phyloP scores from a whole-genome alignment of 768 basidiomycete genomes.

The Daedaleopsis sinensis region DNA sequence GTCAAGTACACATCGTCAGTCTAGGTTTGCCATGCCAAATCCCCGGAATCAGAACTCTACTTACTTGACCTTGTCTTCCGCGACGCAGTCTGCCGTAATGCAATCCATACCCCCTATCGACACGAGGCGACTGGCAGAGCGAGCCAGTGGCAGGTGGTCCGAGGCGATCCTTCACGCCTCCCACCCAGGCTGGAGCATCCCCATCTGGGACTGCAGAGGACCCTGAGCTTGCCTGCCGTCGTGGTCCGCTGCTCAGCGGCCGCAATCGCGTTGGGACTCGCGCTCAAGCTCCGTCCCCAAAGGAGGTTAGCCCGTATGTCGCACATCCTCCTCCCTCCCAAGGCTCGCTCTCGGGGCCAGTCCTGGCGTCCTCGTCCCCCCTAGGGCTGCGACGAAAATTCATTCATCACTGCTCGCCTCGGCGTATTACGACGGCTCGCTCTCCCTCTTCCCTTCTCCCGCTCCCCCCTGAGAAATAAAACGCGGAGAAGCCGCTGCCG shows the following conservation, averaged over 20 bases:
- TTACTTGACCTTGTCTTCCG: not conserved
- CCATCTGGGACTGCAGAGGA: too few species aligned
- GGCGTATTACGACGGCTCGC: too few species aligned
- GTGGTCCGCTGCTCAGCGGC: not conserved
- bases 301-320: not conserved
- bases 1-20: not conserved
- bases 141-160: too few species aligned
- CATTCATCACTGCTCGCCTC: too few species aligned
- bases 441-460: too few species aligned
- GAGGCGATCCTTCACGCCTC: too few species aligned
- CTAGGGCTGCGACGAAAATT: not conserved
- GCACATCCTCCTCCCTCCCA: not conserved
- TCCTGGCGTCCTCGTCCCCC: not conserved
- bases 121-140: not conserved
- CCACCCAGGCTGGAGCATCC: too few species aligned
- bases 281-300: conserved; percentile 9
- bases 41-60: not conserved
- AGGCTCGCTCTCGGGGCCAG: not conserved
- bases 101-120: not conserved
- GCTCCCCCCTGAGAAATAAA: too few species aligned
- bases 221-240: too few species aligned
- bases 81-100: not conserved
- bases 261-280: not conserved
- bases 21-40: not conserved
- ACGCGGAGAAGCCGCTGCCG: too few species aligned